Evolutionary conservation across 805 yeast species (phyloP), one percentile per base, ranked within the genome.

Genomic region (Candida rishiriensis): DNA sequence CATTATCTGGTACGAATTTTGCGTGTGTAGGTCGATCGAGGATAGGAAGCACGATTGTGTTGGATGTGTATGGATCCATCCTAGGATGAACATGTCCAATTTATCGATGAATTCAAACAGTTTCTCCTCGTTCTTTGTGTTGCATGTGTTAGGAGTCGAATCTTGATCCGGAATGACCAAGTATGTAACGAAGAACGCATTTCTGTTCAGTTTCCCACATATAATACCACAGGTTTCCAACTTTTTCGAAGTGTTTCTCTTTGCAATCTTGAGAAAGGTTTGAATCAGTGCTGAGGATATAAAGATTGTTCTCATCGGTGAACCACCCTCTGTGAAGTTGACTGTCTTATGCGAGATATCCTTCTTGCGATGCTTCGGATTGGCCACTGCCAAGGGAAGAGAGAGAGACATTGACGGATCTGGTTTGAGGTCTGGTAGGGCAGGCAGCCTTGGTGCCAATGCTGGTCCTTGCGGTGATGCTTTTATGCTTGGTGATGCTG

Each of bases 61-160:
- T 6, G 88, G 88, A 56, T 81, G 88, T 10, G 87, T 82, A 58
- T 81, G 88, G 42, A 81, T 82, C 88, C 88, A 81, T 3, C 88
- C 88, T 2, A 81, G 65, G n/a, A 81, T 75, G 53, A 81, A 79
- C 37, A 82, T 60, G 47, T 77, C 83, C 42, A 75, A 66, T 29
- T 62, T 51, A 54, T 81, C 86, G 36, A 80, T 71, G 50, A 67
- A 76, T 36, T 74, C 77, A 53, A 81, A 80, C 47, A 81, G 57
- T 4, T 65, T 61, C 50, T 80, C 85, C 54, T 81, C 88, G 54
- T 80, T 71, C 21, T 71, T 71, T 12, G 86, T 81, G 38, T 69
- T 66, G 60, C 87, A 82, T 7, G 86, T 79, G 56, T 81, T 80
- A 9, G 76, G 57, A 1, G 87, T 82, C 8, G 81, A 74, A 32